These are phyloP conservation scores for Eucalyptus pauciflora DNA, from an alignment of 345 rosid genomes.

Conservation along the genomic window DNA sequence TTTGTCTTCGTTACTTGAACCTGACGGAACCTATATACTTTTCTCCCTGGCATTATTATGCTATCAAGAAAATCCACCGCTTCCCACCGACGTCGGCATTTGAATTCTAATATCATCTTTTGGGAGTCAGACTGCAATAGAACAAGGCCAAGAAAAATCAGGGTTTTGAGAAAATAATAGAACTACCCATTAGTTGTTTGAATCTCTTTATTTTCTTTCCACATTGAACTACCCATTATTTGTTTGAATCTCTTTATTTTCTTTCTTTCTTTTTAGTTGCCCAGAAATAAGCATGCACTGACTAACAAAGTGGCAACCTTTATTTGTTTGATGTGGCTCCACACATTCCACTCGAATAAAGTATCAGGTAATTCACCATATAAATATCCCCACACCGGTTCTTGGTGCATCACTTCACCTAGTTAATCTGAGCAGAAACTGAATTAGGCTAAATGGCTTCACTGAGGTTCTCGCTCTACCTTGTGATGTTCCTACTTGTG, in stretches of 20 bases:
- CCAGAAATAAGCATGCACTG: background rate
- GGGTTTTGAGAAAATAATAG: background rate
- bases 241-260: background rate
- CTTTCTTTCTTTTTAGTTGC: background rate
- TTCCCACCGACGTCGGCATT: background rate
- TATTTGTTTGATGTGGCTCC: background rate
- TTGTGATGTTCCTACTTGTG: background rate
- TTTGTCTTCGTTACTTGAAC: background rate
- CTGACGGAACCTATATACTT: background rate
- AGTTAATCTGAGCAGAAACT: background rate
- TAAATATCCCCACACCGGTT: background rate
- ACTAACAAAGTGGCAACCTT: background rate
- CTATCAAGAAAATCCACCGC: background rate
- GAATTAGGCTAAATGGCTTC: background rate
- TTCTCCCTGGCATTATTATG: background rate
- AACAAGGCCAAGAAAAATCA: background rate
- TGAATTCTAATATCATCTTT: background rate
- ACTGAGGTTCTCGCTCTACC: background rate
- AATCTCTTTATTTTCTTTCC: background rate
- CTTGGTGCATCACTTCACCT: background rate
- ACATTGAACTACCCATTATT: background rate
- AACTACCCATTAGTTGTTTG: background rate
- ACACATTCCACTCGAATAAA: background rate
- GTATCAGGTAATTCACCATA: background rate
- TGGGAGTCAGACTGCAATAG: background rate